Evolutionary conservation across 768 basidiomycete genomes (phyloP), one percentile per base, ranked within the genome.

Genomic region (Trametes cubensis): DNA sequence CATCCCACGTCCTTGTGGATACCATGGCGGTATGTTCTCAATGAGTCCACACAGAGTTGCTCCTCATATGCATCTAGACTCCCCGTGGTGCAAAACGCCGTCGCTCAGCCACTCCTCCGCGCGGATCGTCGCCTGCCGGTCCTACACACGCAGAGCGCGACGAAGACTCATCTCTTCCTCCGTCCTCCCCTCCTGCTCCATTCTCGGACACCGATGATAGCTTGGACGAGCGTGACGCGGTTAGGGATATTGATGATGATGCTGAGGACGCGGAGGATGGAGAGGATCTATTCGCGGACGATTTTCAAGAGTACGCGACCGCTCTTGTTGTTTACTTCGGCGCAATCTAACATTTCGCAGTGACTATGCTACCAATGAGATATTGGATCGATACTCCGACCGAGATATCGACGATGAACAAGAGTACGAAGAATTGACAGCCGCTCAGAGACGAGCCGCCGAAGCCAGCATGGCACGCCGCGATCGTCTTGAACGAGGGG

Each of bases 251-350:
- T 25, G 91, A 95, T 58, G 93, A 94, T 23, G 86, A 86, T n/a
- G 87, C 86, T 54, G 88, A 83, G 3, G 84, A 81, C 7, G 91
- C 89, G 13, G 94, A 83, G n/a, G 90, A 92, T 23, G 92, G 92
- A 40, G 96, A 98, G 74, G 96, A 98, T 77, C 84, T 99, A 45
- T 98, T 95, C 74, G 91, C 82, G 38, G 86, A 94, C n/a, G 80
- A 78, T 52, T 74, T 92, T 61, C 85, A 90, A 73, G 82, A 81
- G 95, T 92, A 71, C 67, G 85, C 73, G 50, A 61, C 58, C 11
- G 6, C 0, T 18, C 21, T 40, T 41, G 55, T 30, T 42, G 46
- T 41, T 50, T 20, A 23, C 64, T 18, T 21, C 17, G 30, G 13
- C 18, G 67, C 21, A 56, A 34, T 34, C 34, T 13, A 46, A 41